Percentiles rank a stretch among this genome's conserved stretches.
phyloP scores from a whole-genome alignment of 345 rosid genomes.

The Cardiospermum halicacabum region DNA sequence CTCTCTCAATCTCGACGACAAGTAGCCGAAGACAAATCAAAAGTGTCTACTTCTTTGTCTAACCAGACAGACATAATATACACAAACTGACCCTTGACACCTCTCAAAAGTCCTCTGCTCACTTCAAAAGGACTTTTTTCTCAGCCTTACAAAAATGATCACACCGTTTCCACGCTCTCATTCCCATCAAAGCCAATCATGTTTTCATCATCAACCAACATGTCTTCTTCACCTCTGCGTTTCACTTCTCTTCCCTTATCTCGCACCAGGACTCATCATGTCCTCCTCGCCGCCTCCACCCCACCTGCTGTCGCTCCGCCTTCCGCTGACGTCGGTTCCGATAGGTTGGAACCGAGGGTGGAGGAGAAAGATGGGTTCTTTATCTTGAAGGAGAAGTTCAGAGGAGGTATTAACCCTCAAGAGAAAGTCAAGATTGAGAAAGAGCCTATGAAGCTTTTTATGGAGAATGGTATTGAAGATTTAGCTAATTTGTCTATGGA shows the following conservation, averaged over 20 bases:
- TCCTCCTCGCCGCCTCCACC: slow-evolving; percentile 26
- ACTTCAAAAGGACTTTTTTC: slow-evolving; percentile 22
- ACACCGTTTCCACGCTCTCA: slow-evolving; percentile 17
- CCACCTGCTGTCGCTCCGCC: slow-evolving; percentile 26
- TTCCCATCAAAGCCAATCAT: neutral
- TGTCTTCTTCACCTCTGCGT: slow-evolving; percentile 51
- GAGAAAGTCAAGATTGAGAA: slow-evolving; percentile 85
- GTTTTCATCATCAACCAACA: slow-evolving; percentile 10
- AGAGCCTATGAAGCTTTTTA: slow-evolving; percentile 81
- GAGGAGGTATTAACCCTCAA: slow-evolving; percentile 75
- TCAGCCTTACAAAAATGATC: slow-evolving; percentile 43
- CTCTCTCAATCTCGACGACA: too few species aligned
- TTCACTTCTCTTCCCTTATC: slow-evolving; percentile 37
- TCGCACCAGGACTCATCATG: slow-evolving; percentile 34
- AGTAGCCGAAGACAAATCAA: too few species aligned
- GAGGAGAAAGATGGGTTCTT: slow-evolving; percentile 71
- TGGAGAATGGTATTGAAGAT: slow-evolving; percentile 71
- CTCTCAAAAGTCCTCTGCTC: slow-evolving; percentile 41
- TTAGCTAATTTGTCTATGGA: slow-evolving; percentile 71
- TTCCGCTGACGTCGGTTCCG: slow-evolving; percentile 36
- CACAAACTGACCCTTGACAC: slow-evolving; percentile 43
- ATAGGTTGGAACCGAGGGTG: slow-evolving; percentile 76
- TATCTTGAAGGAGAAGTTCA: slow-evolving; percentile 81
- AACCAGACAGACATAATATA: neutral
- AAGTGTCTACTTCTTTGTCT: neutral